phyloP scores from a whole-genome alignment of 352 stramenopile species.

The Lagenidium giganteum region DNA sequence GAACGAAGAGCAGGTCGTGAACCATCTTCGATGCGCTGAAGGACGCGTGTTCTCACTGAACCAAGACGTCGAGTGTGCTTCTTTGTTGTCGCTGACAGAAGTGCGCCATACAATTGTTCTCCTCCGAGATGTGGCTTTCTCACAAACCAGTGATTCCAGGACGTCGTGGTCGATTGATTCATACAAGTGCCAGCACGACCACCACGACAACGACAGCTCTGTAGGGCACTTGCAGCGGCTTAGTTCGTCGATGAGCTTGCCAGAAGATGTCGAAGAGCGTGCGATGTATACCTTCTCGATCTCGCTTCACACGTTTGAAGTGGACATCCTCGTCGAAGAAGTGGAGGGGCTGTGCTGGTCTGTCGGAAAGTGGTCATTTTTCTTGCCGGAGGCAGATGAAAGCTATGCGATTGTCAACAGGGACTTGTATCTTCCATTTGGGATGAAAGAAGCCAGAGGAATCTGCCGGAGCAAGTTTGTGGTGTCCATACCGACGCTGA shows the following conservation, averaged over 20 bases:
- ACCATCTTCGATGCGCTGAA: constrained; percentile 4
- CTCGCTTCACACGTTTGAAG: constrained; percentile 25
- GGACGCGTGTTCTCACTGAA: too few species aligned
- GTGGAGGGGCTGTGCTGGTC: constrained; percentile 48
- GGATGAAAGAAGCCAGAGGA: too few species aligned
- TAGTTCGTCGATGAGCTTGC: too few species aligned
- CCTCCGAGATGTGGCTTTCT: too few species aligned
- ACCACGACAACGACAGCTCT: constrained; percentile 9
- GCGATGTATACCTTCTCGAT: constrained; percentile 58
- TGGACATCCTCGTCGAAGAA: constrained; percentile 44
- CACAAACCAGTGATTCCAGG: too few species aligned
- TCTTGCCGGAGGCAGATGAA: constrained; percentile 34
- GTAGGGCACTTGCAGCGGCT: too few species aligned
- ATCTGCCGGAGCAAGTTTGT: constrained; percentile 5
- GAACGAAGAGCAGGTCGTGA: constrained; percentile 1
- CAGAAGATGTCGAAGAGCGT: constrained; percentile 25
- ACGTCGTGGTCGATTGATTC: background rate
- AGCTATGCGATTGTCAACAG: too few species aligned
- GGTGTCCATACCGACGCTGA: constrained; percentile 3
- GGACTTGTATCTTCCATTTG: too few species aligned
- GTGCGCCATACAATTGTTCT: constrained; percentile 1
- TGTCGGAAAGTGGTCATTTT: constrained; percentile 58
- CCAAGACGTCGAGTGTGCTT: too few species aligned
- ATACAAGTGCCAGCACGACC: constrained; percentile 11
- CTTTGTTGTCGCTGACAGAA: too few species aligned